These are phyloP conservation scores for Arabis hirsuta DNA, from an alignment of 345 rosid species.

Conservation along the genomic window DNA sequence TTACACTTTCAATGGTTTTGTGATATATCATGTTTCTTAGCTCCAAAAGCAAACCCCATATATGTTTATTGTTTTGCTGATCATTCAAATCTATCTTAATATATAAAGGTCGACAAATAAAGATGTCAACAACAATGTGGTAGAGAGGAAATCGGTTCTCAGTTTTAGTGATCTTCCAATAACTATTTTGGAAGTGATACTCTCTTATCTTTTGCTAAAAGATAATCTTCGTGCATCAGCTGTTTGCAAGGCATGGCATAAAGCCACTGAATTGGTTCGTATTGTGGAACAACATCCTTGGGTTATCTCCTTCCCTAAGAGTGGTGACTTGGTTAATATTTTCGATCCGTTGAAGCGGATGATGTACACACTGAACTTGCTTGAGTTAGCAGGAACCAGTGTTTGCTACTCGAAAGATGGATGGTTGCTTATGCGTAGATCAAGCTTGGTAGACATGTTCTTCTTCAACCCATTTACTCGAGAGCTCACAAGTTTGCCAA, in stretches of 20 bases:
- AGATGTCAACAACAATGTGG: not conserved
- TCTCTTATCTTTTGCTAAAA: slow-evolving; percentile 43
- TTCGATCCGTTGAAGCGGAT: slow-evolving; percentile 55
- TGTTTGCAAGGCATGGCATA: slow-evolving; percentile 62
- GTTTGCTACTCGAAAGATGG: slow-evolving; percentile 66
- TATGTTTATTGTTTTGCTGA: not conserved
- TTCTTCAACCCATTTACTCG: slow-evolving; percentile 63
- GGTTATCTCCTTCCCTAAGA: slow-evolving; percentile 67
- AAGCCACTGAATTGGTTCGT: slow-evolving; percentile 50
- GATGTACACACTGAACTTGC: slow-evolving; percentile 55
- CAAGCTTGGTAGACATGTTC: slow-evolving; percentile 53
- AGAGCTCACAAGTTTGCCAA: slow-evolving; percentile 54
- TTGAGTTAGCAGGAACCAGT: slow-evolving; percentile 51
- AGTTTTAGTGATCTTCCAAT: not conserved
- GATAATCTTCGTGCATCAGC: slow-evolving; percentile 58
- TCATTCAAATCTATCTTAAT: not conserved
- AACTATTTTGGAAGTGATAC: slow-evolving; percentile 49
- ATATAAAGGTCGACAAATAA: not conserved
- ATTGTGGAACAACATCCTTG: slow-evolving; percentile 60
- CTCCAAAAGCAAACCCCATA: not conserved
- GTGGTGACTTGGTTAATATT: slow-evolving; percentile 50
- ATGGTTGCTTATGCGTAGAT: slow-evolving; percentile 63
- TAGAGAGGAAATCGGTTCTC: not conserved
- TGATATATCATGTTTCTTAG: not conserved
- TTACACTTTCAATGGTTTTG: too few relatives aligned